These are phyloP conservation scores for Zymoseptoria ardabiliae DNA, from an alignment of 2,329 filamentous ascomycete genomes.

Conservation along the genomic window DNA sequence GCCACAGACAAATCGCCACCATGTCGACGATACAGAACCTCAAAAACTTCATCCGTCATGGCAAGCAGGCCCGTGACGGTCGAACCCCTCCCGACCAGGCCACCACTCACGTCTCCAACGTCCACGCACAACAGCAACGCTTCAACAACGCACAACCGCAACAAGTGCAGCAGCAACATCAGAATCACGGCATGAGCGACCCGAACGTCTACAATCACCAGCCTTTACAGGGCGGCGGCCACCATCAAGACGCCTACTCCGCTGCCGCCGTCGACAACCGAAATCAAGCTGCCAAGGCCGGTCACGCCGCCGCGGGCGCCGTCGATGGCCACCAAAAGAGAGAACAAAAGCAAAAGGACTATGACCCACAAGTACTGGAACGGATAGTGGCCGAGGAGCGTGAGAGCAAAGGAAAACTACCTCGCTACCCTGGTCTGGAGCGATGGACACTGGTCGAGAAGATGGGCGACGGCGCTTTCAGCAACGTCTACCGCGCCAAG, in stretches of 20 bases:
- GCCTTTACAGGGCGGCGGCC: conserved; percentile 38
- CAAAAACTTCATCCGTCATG: conserved; percentile 97
- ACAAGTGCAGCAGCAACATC: conserved; percentile 16
- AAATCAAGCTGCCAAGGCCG: conserved; percentile 62
- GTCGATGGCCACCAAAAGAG: conserved; percentile 55
- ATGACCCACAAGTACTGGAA: conserved; percentile 63
- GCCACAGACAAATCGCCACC: conserved; percentile 19
- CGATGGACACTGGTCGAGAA: conserved; percentile 84
- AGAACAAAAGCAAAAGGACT: conserved; percentile 39
- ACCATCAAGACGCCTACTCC: conserved; percentile 51
- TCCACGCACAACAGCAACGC: conserved; percentile 57
- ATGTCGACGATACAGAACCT: conserved; percentile 83
- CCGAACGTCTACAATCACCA: conserved; percentile 56
- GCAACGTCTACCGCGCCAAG: conserved; percentile 88
- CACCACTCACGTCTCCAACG: conserved; percentile 55
- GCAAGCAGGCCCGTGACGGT: conserved; percentile 78
- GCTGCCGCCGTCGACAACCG: conserved; percentile 53
- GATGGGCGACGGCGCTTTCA: conserved; percentile 99
- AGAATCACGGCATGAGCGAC: conserved; percentile 48
- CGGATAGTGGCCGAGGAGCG: conserved; percentile 89
- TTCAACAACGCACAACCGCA: conserved; percentile 33
- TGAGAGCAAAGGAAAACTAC: conserved; percentile 75
- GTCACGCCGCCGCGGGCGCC: conserved; percentile 56
- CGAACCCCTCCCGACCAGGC: conserved; percentile 49
- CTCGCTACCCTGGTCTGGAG: conserved; percentile 75